phyloP scores from a whole-genome alignment of 371 early-diverging fungal species.

The Lichtheimia hyalospora region DNA sequence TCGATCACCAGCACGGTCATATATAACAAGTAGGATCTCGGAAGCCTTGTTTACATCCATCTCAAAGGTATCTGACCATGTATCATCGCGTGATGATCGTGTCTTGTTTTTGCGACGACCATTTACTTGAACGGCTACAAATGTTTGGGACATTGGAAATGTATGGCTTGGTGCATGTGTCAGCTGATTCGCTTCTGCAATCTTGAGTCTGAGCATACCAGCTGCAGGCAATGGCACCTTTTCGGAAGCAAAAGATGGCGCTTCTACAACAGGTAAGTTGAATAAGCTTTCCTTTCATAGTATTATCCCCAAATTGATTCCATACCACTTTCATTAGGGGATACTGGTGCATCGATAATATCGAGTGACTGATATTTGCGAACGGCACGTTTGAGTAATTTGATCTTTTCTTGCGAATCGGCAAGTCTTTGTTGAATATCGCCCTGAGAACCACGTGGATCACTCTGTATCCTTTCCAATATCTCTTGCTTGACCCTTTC shows the following conservation, averaged over 20 bases:
- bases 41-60: conserved; percentile 82
- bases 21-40: conserved; percentile 85
- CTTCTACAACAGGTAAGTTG: no score
- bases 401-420: conserved; percentile 81
- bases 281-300: no score
- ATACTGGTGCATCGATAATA: conserved; percentile 43
- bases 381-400: conserved; percentile 72
- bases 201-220: conserved; percentile 66
- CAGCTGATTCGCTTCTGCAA: conserved; percentile 65
- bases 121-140: conserved; percentile 64
- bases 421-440: conserved; percentile 63
- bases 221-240: conserved; percentile 52
- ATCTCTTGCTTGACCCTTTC: conserved; percentile 77
- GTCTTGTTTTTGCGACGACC: conserved; percentile 46
- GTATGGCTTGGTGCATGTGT: conserved; percentile 67
- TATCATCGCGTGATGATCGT: conserved; percentile 56
- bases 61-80: conserved; percentile 80
- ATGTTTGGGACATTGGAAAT: conserved; percentile 58
- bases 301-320: no score
- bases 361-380: conserved; percentile 83
- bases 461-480: conserved; percentile 62
- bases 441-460: no score
- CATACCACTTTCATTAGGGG: no score
- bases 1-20: conserved; percentile 67
- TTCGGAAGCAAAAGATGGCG: background rate